Evolutionary conservation across 768 basidiomycete species (phyloP).

Genomic region (Boletus tomentosulus): DNA sequence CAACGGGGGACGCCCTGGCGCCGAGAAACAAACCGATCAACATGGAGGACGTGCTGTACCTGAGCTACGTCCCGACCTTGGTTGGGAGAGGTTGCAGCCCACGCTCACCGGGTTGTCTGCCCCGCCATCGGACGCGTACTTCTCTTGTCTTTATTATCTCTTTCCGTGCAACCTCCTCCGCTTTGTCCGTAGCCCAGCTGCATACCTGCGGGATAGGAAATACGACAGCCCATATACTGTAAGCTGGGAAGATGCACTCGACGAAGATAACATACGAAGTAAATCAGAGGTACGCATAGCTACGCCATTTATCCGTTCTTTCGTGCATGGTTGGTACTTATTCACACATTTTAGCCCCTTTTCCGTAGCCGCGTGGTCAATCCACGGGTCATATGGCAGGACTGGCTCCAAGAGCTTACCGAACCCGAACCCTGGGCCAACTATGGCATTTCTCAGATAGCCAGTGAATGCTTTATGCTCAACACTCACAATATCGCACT

Average conservation of each 20-base stretch:
- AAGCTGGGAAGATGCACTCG: conserved; percentile 66
- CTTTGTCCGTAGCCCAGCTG: conserved; percentile 67
- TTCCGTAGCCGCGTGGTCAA: conserved; percentile 72
- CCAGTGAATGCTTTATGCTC: conserved; percentile 66
- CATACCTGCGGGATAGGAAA: conserved; percentile 52
- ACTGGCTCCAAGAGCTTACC: conserved; percentile 58
- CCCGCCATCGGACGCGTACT: conserved; percentile 63
- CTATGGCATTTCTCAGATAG: conserved; percentile 57
- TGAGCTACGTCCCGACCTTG: conserved; percentile 49
- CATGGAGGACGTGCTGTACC: conserved; percentile 36
- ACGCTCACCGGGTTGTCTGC: conserved; percentile 52
- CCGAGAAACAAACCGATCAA: conserved; percentile 18
- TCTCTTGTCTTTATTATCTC: conserved; percentile 81
- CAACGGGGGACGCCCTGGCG: conserved; percentile 1
- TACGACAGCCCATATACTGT: conserved; percentile 60
- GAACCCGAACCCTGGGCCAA: conserved; percentile 65
- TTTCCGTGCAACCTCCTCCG: conserved; percentile 86
- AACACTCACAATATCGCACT: conserved; percentile 54
- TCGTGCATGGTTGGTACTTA: conserved; percentile 1
- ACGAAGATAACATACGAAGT: conserved; percentile 64
- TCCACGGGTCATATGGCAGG: conserved; percentile 64
- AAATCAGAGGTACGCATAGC: conserved; percentile 58
- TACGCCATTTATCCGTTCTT: not conserved
- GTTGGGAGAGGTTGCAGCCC: conserved; percentile 65
- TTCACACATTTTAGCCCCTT: conserved; percentile 44